Evolutionary conservation across 2,329 filamentous ascomycete genomes (phyloP).

Genomic region (Aspergillus sp.): DNA sequence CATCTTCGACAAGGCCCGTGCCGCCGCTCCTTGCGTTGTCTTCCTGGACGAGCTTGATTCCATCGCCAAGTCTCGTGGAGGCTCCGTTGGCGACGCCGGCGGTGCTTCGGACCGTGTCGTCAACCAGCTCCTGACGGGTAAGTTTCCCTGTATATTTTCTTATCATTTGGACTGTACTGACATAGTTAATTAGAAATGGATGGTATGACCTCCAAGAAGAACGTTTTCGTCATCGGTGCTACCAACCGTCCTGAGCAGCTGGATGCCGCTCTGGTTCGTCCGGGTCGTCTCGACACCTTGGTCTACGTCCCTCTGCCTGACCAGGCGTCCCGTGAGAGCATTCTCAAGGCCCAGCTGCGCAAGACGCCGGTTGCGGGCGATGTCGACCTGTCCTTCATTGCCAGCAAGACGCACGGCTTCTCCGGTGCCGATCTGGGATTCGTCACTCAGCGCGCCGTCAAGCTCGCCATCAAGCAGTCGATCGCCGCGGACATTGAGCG

Average conservation of each 20-base stretch:
- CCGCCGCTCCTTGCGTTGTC: constrained; percentile 94
- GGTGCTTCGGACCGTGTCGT: constrained; percentile 99
- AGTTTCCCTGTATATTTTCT: constrained; percentile 37
- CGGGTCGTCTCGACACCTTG: constrained; percentile 95
- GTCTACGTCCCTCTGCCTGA: constrained; percentile 98
- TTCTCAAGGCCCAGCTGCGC: constrained; percentile 92
- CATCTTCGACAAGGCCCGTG: constrained; percentile 99
- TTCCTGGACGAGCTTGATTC: constrained; percentile 99
- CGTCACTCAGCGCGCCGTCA: constrained; percentile 97
- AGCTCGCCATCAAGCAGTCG: constrained; percentile 98
- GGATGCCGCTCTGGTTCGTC: constrained; percentile 95
- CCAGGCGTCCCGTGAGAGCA: constrained; percentile 81
- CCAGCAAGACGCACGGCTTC: constrained; percentile 96
- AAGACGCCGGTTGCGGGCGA: constrained; percentile 92
- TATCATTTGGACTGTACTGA: constrained; percentile 37
- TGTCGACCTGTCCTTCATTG: constrained; percentile 87
- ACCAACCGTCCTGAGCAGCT: constrained; percentile 99
- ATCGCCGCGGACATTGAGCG: constrained; percentile 87
- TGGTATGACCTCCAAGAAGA: constrained; percentile 99
- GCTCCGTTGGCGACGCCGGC: constrained; percentile 90
- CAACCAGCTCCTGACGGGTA: constrained; percentile 96
- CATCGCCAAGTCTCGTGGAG: constrained; percentile 98
- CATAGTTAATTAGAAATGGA: constrained; percentile 73
- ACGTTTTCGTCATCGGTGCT: constrained; percentile 98
- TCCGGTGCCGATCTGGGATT: constrained; percentile 99